Conservation (phyloP, 306 rosid species). For the Prunus campanulata region DNA sequence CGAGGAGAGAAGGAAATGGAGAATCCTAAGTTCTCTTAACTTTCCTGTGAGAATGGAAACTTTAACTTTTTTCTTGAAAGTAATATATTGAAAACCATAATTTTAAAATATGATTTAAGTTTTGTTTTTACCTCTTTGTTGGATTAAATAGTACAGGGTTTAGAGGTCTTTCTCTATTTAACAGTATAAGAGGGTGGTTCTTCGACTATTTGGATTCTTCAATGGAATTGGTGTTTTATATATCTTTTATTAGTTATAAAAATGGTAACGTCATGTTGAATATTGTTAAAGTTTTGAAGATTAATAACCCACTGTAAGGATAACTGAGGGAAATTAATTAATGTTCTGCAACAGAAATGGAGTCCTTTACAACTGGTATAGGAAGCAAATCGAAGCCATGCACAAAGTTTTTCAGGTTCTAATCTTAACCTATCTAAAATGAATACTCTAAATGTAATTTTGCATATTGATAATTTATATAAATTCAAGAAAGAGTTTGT, state of each 20-base stretch:
- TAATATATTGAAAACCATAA: background rate
- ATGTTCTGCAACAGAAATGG: slow-evolving; percentile 93
- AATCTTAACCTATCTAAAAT: slow-evolving; percentile 89
- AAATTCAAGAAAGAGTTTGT: slow-evolving; percentile 22
- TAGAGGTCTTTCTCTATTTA: background rate
- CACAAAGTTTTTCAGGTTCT: slow-evolving; percentile 99
- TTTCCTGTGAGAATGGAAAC: background rate
- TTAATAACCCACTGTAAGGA: slow-evolving; percentile 41
- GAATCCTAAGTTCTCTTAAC: background rate
- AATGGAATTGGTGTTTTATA: slow-evolving; percentile 6
- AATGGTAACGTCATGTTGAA: slow-evolving; percentile 28
- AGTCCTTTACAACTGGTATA: slow-evolving; percentile 77
- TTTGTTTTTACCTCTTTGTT: background rate
- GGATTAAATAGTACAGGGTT: background rate
- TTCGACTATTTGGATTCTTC: background rate
- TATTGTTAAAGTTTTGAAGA: slow-evolving; percentile 41
- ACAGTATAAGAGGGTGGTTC: background rate
- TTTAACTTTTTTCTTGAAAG: background rate
- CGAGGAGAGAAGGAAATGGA: background rate
- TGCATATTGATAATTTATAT: slow-evolving; percentile 33
- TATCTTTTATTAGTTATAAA: slow-evolving; percentile 11
- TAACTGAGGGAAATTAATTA: slow-evolving; percentile 81
- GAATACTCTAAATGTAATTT: slow-evolving; percentile 48
- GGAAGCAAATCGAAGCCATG: slow-evolving; percentile 99
- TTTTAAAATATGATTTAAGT: background rate